phyloP scores from a whole-genome alignment of 345 rosid genomes.

The Kernera saxatilis region DNA sequence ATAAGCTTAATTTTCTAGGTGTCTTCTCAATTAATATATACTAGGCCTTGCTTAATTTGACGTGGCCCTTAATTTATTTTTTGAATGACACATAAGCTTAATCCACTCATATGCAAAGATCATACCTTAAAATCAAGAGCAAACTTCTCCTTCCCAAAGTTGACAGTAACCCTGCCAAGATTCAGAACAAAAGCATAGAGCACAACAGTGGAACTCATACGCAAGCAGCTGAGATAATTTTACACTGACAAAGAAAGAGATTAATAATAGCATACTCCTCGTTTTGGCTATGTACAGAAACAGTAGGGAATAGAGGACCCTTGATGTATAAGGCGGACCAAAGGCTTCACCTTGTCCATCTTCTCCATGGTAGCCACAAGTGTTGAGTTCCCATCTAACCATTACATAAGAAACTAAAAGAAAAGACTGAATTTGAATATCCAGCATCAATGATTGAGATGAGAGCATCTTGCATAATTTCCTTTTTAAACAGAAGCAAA shows the following conservation, averaged over 20 bases:
- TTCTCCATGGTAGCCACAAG: slow-evolving; percentile 93
- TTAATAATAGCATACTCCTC: slow-evolving; percentile 62
- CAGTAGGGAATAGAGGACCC: slow-evolving; percentile 72
- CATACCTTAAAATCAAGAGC: slow-evolving; percentile 75
- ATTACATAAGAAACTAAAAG: background rate
- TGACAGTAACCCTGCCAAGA: slow-evolving; percentile 70
- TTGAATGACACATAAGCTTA: too few species aligned
- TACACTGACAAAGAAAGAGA: background rate
- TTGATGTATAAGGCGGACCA: slow-evolving; percentile 76
- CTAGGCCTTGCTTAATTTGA: too few species aligned
- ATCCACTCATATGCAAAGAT: background rate
- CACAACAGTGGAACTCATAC: background rate
- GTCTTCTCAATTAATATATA: too few species aligned
- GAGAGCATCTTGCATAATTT: background rate
- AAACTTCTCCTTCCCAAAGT: slow-evolving; percentile 75
- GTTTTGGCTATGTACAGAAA: slow-evolving; percentile 87
- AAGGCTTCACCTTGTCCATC: slow-evolving; percentile 82
- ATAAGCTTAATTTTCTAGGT: too few species aligned
- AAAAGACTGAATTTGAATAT: background rate
- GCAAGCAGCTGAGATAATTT: background rate
- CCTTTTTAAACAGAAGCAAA: too few species aligned
- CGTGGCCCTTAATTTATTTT: too few species aligned
- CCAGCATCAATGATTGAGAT: background rate
- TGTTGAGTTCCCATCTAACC: slow-evolving; percentile 85
- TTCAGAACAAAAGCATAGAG: slow-evolving; percentile 6